Evolutionary conservation across 2,329 filamentous ascomycete species (phyloP), one percentile per base, ranked within the genome.

Genomic region (Fusarium decemcellulare): DNA sequence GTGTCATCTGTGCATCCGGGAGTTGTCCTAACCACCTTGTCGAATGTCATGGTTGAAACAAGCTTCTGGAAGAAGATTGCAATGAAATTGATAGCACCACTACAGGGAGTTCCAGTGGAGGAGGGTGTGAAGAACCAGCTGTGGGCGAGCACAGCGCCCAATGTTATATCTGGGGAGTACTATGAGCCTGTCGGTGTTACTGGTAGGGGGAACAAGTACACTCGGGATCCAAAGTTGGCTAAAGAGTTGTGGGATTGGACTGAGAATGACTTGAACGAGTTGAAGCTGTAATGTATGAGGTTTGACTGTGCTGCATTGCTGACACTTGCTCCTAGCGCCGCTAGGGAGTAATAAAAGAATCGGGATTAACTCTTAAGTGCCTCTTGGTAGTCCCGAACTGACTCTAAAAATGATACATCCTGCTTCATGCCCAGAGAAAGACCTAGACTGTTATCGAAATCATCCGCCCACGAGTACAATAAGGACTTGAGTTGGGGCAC

Each of bases 81-180:
- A 23, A 23, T 23, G 18, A 23, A 23, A 4, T 23, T 23, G 18
- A 23, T 23, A 23, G 4, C 18, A 23, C 18, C 18, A 30, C 32
- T 51, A 2, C 47, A 51, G 1, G 47, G 36, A 8, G 10, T 15
- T 29, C 47, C 30, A 8, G 36, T 51, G 8, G 23, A 32, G 6
- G 47, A 51, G 47, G 47, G 47, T 6, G 47, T 51, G 8, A 51
- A 51, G 47, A 37, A 37, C 6, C 47, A 51, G 4, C 47, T 51
- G 8, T 51, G 47, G 47, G 47, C 47, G 14, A 36, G 30, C 30
- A 51, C 18, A 23, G 36, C 2, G 23, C 32, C 5, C 3, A 32
- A 51, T 2, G 36, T 51, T 36, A 32, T 36, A 7, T 36, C 36
- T 7, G 32, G 47, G 2, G 47, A 37, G 32, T 51, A 36, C 14